These are phyloP conservation scores for Trichoderma guizhouense DNA, from an alignment of 2,329 filamentous ascomycete species.

Conservation along the genomic window DNA sequence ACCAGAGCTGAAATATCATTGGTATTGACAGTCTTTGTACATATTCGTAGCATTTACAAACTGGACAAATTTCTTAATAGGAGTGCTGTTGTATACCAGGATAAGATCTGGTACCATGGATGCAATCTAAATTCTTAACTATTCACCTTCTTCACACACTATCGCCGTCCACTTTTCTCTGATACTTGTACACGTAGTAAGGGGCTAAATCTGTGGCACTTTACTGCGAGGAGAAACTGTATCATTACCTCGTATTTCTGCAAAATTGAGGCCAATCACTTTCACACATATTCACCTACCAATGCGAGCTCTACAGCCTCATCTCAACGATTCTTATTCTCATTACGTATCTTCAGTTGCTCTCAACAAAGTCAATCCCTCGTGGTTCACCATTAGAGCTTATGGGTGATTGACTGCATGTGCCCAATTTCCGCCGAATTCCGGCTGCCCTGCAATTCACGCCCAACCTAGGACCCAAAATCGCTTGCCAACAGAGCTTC, in stretches of 20 bases:
- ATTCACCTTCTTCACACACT: not conserved
- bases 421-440: not conserved
- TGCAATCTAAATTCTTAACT: not conserved
- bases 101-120: not conserved
- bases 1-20: not conserved
- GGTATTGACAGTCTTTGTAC: accelerated
- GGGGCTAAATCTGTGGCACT: not conserved
- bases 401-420: not conserved
- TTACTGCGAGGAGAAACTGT: not conserved
- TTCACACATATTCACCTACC: not conserved
- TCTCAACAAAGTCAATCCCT: not conserved
- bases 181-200: not conserved
- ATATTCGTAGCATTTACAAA: not conserved
- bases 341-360: not conserved
- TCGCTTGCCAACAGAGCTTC: not conserved
- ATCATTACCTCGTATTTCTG: not conserved
- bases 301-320: not conserved
- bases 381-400: not conserved
- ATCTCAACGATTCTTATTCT: not conserved
- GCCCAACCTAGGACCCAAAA: not conserved
- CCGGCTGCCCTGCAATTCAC: not conserved
- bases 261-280: not conserved
- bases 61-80: not conserved
- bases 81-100: not conserved
- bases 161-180: not conserved